Conservation (phyloP, 2,329 filamentous ascomycete species). For the Rasamsonia emersonii region DNA sequence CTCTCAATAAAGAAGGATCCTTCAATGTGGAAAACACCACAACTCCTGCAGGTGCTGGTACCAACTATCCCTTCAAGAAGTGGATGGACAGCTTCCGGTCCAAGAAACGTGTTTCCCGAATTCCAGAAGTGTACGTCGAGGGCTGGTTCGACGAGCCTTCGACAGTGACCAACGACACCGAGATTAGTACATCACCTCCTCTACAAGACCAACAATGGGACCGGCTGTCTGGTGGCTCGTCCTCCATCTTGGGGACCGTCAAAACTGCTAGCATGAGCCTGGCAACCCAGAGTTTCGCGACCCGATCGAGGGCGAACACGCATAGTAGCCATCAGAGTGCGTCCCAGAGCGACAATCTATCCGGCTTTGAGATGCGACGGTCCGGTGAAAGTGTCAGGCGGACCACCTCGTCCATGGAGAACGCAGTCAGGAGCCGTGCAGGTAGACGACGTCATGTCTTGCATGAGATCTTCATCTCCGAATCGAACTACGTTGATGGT, state of each 20-base stretch:
- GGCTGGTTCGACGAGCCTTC: constrained; percentile 27
- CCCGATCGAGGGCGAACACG: constrained; percentile 51
- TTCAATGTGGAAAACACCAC: too few species aligned
- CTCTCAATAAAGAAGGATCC: too few species aligned
- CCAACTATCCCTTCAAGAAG: constrained; percentile 23
- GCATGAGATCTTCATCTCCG: constrained; percentile 76
- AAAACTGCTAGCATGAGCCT: constrained; percentile 75
- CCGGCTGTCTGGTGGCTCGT: constrained; percentile 64
- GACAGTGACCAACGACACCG: constrained; percentile 8
- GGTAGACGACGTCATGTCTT: constrained; percentile 69
- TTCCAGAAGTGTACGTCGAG: constrained; percentile 22
- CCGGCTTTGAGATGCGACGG: constrained; percentile 57
- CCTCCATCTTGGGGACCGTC: constrained; percentile 69
- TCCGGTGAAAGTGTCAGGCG: constrained; percentile 50
- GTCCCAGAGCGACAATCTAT: constrained; percentile 48
- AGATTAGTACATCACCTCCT: constrained; percentile 13
- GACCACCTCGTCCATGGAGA: constrained; percentile 48
- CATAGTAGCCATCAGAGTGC: constrained; percentile 43
- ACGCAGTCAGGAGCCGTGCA: constrained; percentile 61
- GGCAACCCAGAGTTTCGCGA: constrained; percentile 61
- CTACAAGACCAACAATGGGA: constrained; percentile 39
- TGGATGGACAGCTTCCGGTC: constrained; percentile 31
- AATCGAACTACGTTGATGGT: constrained; percentile 82
- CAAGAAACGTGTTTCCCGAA: constrained; percentile 15
- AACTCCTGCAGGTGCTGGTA: constrained; percentile 5